Conservation (phyloP, 176 grass and related monocot species). For the Raddia guianensis region DNA sequence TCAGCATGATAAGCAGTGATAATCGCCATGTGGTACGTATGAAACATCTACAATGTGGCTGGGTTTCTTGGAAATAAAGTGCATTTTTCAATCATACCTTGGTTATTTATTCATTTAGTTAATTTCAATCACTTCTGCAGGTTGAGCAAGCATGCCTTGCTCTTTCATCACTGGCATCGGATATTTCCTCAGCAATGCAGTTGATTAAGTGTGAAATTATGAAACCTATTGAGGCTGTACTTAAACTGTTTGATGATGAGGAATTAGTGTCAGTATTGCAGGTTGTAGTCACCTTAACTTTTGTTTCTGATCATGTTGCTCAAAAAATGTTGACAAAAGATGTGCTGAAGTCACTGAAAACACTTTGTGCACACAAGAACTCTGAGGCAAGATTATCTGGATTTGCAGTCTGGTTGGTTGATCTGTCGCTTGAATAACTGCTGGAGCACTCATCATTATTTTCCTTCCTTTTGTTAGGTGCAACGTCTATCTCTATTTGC, state of each 20-base stretch:
- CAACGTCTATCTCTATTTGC: conserved; percentile 89
- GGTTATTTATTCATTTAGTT: background rate
- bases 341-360: conserved; percentile 88
- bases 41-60: background rate
- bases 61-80: background rate
- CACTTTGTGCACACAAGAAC: conserved; percentile 90
- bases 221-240: conserved; percentile 92
- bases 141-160: conserved; percentile 96
- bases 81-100: conserved; percentile 16
- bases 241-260: conserved; percentile 83
- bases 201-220: conserved; percentile 96
- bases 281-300: conserved; percentile 89
- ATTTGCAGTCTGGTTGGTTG: conserved; percentile 43
- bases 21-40: conserved; percentile 87
- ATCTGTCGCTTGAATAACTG: conserved; percentile 38
- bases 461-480: conserved; percentile 72
- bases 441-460: conserved; percentile 42
- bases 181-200: conserved; percentile 88
- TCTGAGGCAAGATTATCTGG: conserved; percentile 70
- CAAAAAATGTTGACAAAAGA: conserved; percentile 96
- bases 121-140: conserved; percentile 44
- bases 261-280: conserved; percentile 92
- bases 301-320: conserved; percentile 93
- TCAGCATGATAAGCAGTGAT: conserved; percentile 97
- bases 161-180: conserved; percentile 83